These are phyloP conservation scores for Sporothrix variecibatus DNA, from an alignment of 2,329 filamentous ascomycete species.

Conservation along the genomic window DNA sequence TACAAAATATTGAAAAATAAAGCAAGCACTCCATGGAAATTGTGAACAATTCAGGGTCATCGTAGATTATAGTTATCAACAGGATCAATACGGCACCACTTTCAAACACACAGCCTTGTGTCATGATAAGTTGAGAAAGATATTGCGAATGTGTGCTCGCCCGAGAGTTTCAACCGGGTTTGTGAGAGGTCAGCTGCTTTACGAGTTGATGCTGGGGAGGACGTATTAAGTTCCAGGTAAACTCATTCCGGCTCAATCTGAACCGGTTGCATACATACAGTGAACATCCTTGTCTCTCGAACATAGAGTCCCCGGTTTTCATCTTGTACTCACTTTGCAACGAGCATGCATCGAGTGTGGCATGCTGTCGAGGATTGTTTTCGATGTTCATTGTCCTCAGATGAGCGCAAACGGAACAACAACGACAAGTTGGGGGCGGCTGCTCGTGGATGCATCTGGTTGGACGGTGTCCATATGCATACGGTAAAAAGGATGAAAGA, in stretches of 20 bases:
- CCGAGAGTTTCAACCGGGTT: background rate
- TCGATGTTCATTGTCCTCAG: background rate
- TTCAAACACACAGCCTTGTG: background rate
- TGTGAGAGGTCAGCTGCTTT: background rate
- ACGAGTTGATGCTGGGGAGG: background rate
- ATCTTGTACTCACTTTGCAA: background rate
- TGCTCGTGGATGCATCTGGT: background rate
- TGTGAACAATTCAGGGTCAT: background rate
- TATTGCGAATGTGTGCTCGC: background rate
- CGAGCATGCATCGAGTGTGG: background rate
- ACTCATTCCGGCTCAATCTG: background rate
- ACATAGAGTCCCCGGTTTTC: background rate
- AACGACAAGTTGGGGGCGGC: background rate
- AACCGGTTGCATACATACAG: background rate
- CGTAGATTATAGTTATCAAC: background rate
- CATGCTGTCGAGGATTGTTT: background rate
- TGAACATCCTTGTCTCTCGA: background rate
- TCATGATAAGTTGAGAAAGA: background rate
- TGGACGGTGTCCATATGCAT: background rate
- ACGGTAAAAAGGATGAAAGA: background rate
- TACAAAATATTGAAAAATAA: slow-evolving; percentile 8
- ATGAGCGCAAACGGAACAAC: background rate
- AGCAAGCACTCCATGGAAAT: background rate
- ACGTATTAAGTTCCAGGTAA: background rate
- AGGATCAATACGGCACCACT: background rate